A percentile compares a stretch with the other conserved stretches of the same genome.
These are phyloP conservation scores for Leccinum broughii DNA, from an alignment of 768 basidiomycete genomes.

Conservation along the genomic window DNA sequence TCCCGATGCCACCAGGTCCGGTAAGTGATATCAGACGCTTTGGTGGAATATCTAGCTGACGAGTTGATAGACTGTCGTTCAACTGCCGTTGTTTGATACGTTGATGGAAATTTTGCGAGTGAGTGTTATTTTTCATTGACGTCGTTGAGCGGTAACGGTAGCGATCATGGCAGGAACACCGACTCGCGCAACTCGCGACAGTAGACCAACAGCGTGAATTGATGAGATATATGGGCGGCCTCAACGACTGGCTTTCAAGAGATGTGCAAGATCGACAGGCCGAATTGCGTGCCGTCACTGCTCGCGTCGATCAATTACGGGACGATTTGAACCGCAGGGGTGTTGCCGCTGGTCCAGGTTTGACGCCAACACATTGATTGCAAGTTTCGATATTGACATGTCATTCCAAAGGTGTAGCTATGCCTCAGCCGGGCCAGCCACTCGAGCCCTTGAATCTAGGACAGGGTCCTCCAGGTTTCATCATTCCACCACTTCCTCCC, in stretches of 20 bases:
- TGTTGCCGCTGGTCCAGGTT: slow-evolving; percentile 42
- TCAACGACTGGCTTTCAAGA: slow-evolving; percentile 78
- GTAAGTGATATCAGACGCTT: slow-evolving; percentile 38
- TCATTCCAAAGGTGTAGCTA: slow-evolving; percentile 19
- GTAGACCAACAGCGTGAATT: slow-evolving; percentile 78
- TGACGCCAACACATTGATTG: slow-evolving; percentile 11
- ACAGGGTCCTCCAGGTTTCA: slow-evolving; percentile 18
- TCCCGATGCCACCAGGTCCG: slow-evolving; percentile 52
- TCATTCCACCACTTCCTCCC: slow-evolving; percentile 27
- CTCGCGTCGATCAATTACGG: slow-evolving; percentile 53
- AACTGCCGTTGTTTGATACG: slow-evolving; percentile 67
- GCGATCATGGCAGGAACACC: slow-evolving; percentile 60
- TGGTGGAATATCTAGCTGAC: slow-evolving; percentile 1
- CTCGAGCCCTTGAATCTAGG: slow-evolving; percentile 1
- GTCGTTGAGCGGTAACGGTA: slow-evolving; percentile 8
- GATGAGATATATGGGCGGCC: slow-evolving; percentile 72
- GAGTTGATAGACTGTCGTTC: slow-evolving; percentile 53
- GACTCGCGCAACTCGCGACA: slow-evolving; percentile 68
- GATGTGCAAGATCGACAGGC: slow-evolving; percentile 79
- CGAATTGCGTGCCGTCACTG: slow-evolving; percentile 66
- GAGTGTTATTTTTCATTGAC: slow-evolving; percentile 21
- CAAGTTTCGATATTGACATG: slow-evolving; percentile 1
- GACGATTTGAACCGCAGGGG: slow-evolving; percentile 47
- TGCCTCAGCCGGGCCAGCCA: slow-evolving; percentile 24
- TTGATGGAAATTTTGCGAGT: slow-evolving; percentile 71